Percentiles rank a stretch among this genome's conserved stretches.
Evolutionary conservation across 495 filamentous ascomycete species (phyloP).

Genomic region (Neurospora sp.): DNA sequence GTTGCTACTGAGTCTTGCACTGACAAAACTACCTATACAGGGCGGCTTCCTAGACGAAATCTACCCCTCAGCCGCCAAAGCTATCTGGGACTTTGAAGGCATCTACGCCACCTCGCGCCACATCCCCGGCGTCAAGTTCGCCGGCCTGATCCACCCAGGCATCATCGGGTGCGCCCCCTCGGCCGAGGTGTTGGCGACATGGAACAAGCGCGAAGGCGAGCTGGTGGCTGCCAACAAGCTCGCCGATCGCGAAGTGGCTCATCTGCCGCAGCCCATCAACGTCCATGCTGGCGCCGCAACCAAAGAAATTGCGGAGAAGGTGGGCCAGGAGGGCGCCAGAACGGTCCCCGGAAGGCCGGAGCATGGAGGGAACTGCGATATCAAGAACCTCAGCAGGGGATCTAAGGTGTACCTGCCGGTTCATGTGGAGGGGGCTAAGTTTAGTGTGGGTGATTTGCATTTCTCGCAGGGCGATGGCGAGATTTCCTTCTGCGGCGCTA

Average conservation of each 20-base stretch:
- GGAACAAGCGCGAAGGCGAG: conserved; percentile 75
- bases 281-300: conserved; percentile 61
- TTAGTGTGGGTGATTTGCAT: conserved; percentile 86
- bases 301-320: conserved; percentile 53
- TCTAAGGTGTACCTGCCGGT: conserved; percentile 87
- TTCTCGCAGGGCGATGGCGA: conserved; percentile 90
- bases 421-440: conserved; percentile 75
- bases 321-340: conserved; percentile 80
- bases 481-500: conserved; percentile 92
- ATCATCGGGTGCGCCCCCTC: conserved; percentile 89
- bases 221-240: conserved; percentile 59
- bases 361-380: conserved; percentile 69
- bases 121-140: conserved; percentile 79
- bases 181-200: conserved; percentile 49
- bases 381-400: conserved; percentile 69
- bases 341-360: conserved; percentile 75
- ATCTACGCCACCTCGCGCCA: conserved; percentile 88
- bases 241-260: conserved; percentile 64
- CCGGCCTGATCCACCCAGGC: conserved; percentile 89
- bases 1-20: too few species aligned
- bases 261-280: conserved; percentile 61
- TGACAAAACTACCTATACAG: too few species aligned
- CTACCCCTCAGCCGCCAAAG: conserved; percentile 83
- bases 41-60: conserved; percentile 88
- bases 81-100: conserved; percentile 97